Evolutionary conservation across 176 grass and related monocot species (phyloP).

Genomic region (Saccharum officinarum): DNA sequence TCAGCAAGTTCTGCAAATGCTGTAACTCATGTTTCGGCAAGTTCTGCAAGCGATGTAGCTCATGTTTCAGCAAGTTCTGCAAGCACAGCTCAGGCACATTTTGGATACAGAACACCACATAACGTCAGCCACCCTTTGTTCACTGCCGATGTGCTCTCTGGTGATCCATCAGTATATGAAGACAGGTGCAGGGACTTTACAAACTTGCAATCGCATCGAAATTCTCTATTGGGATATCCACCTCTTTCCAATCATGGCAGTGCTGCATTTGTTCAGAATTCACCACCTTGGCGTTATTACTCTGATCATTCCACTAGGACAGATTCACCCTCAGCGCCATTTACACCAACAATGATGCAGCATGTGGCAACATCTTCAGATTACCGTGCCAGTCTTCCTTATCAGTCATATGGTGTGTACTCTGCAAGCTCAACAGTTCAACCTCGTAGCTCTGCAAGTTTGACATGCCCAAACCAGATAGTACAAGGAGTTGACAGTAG

Average conservation of each 20-base stretch:
- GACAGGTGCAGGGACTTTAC: slow-evolving; percentile 21
- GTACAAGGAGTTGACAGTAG: slow-evolving; percentile 12
- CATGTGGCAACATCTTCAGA: slow-evolving; percentile 31
- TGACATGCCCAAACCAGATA: slow-evolving; percentile 17
- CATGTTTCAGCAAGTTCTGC: slow-evolving; percentile 21
- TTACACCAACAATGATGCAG: slow-evolving; percentile 22
- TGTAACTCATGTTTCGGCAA: slow-evolving; percentile 1
- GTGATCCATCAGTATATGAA: slow-evolving; percentile 29
- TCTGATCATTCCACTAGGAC: slow-evolving; percentile 18
- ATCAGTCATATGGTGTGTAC: slow-evolving; percentile 33
- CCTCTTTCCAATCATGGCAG: slow-evolving; percentile 31
- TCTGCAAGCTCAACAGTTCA: slow-evolving; percentile 31
- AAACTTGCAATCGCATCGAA: background rate
- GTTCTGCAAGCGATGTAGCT: slow-evolving; percentile 11
- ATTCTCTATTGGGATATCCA: slow-evolving; percentile 28
- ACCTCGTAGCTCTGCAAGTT: background rate
- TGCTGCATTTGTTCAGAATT: slow-evolving; percentile 36
- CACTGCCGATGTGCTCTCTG: slow-evolving; percentile 27
- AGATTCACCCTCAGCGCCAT: slow-evolving; percentile 7
- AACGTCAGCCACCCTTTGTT: slow-evolving; percentile 13
- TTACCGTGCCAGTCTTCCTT: slow-evolving; percentile 33
- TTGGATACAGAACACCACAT: slow-evolving; percentile 28
- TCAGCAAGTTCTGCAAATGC: slow-evolving; percentile 26
- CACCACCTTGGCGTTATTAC: slow-evolving; percentile 27
- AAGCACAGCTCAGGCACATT: slow-evolving; percentile 28